A percentile compares a stretch with the other conserved stretches of the same genome.
Evolutionary conservation across 345 rosid genomes (phyloP).

Genomic region (Citrus sinensis): DVS_A1.0 CM039165.1:34753001-34753500

Average conservation of each 20-base stretch:
- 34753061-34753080: conserved; percentile 52
- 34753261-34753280: conserved; percentile 64
- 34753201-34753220: conserved; percentile 30
- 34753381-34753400: conserved; percentile 13
- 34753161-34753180: conserved; percentile 72
- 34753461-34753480: conserved; percentile 64
- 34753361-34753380: not conserved
- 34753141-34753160: conserved; percentile 91
- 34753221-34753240: conserved; percentile 12
- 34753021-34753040: conserved; percentile 31
- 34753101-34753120: conserved; percentile 61
- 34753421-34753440: conserved; percentile 73
- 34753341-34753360: conserved; percentile 8
- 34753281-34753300: conserved; percentile 56
- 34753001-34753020: conserved; percentile 56
- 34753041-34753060: conserved; percentile 62
- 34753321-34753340: conserved; percentile 25
- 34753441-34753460: conserved; percentile 83
- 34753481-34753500: conserved; percentile 58
- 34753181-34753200: conserved; percentile 58
- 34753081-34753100: conserved; percentile 51
- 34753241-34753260: conserved; percentile 32
- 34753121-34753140: conserved; percentile 52
- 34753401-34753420: conserved; percentile 25
- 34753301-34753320: conserved; percentile 48